Base-by-base conservation (phyloP, 2,329 filamentous ascomycete species). In the Penicillium sp. region DNA sequence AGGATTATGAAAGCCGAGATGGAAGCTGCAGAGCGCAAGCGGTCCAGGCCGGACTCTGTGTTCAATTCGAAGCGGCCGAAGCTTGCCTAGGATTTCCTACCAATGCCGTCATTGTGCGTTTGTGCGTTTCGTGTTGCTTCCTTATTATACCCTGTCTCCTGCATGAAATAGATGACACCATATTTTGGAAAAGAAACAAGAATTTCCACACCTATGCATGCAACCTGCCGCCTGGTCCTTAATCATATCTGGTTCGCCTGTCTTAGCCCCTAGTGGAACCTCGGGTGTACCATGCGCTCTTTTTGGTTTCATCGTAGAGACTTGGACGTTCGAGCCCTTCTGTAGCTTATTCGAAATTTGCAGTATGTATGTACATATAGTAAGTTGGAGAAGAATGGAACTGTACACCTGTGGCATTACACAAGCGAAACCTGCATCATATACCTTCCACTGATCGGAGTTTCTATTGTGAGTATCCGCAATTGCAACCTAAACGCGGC, bases 1-100 rank as follows among this genome's bases (percentile, higher is more conserved):
- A 85, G 89, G 56, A 96, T 95, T 70, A 97, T 96, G 93, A 91
- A 89, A 76, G 89, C 91, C 69, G 90, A 93, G 72, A 76, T 78
- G 74, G 75, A 77, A 57, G 71, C 74, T 37, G 83, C 92, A 76
- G 89, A 92, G 68, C 82, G 84, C 65, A 93, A 92, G 73, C 82
- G 88, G 58, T 77, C 82, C 37, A 70, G 70, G 49, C 66, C 65
- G 14, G 66, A 66, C 8, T 68, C 71, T 16, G 73, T 70, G 3
- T 72, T 74, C 48, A 71, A 70, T 13, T 70, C 72, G 26, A 78
- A 78, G 63, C 73, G 75, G 37, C 72, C 75, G 13, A 75, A 70
- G 62, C 62, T 78, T 22, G 70, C 72, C 22, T 56, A 38, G 42
- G 61, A 55, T 75, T 13, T 70, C 71, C 40, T 75, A 63, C 37